These are phyloP conservation scores for Trichomonas gallinae DNA, from an alignment of 208 protist species.

Conservation along the genomic window DNA sequence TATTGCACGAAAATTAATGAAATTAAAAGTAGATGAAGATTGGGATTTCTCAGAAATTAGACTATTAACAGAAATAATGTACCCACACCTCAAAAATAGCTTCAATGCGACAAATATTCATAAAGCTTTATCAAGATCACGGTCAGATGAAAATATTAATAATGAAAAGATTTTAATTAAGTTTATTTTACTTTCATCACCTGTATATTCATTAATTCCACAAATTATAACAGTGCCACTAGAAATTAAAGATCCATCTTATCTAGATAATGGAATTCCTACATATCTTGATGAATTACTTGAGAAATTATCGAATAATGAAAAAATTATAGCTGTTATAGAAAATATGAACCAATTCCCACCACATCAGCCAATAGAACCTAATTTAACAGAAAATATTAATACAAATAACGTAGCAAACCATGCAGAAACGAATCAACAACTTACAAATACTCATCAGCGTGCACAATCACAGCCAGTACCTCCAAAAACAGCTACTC, in stretches of 20 bases:
- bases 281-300: background rate
- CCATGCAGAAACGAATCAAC: background rate
- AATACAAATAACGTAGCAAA: background rate
- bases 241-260: background rate
- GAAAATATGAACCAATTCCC: background rate
- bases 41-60: background rate
- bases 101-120: background rate
- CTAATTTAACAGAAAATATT: background rate
- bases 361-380: background rate
- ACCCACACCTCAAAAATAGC: background rate
- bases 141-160: background rate
- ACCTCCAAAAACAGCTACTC: too few relatives aligned
- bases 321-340: background rate
- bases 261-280: background rate
- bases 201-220: background rate
- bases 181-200: background rate
- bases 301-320: background rate
- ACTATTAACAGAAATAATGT: background rate
- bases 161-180: background rate
- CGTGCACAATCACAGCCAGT: too few relatives aligned
- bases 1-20: background rate
- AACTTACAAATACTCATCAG: too few relatives aligned
- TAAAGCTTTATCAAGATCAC: background rate
- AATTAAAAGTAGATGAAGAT: background rate
- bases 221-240: background rate